Evolutionary conservation across 2,329 filamentous ascomycete genomes (phyloP).

Genomic region (Phaeomoniella chlamydospora): DNA sequence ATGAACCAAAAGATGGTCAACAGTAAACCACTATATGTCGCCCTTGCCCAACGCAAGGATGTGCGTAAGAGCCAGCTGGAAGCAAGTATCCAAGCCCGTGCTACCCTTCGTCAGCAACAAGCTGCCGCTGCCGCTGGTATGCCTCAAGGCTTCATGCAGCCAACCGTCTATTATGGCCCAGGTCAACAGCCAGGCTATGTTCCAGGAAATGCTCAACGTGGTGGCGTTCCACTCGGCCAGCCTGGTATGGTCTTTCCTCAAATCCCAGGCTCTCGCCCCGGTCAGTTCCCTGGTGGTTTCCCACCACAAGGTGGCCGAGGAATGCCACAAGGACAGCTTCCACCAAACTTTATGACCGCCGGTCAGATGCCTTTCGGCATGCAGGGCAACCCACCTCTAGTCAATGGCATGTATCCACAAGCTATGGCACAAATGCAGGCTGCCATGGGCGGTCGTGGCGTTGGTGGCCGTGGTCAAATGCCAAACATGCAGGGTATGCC

Average conservation of each 20-base stretch:
- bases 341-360: slow-evolving; percentile 70
- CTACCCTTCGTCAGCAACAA: slow-evolving; percentile 97
- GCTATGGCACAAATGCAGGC: slow-evolving; percentile 71
- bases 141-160: slow-evolving; percentile 70
- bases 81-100: slow-evolving; percentile 96
- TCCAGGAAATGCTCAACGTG: slow-evolving; percentile 37
- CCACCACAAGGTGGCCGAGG: slow-evolving; percentile 76
- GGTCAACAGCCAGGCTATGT: slow-evolving; percentile 44
- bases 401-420: slow-evolving; percentile 41
- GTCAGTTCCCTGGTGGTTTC: slow-evolving; percentile 71
- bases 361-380: slow-evolving; percentile 57
- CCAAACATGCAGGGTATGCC: slow-evolving; percentile 60
- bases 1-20: slow-evolving; percentile 99
- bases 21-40: slow-evolving; percentile 93
- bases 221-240: slow-evolving; percentile 47
- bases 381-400: slow-evolving; percentile 26
- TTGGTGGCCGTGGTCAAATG: slow-evolving; percentile 54
- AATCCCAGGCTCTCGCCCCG: slow-evolving; percentile 67
- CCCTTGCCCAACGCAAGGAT: slow-evolving; percentile 97
- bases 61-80: slow-evolving; percentile 98
- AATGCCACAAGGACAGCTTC: slow-evolving; percentile 65
- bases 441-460: slow-evolving; percentile 51
- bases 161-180: slow-evolving; percentile 82
- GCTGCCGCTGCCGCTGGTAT: slow-evolving; percentile 81
- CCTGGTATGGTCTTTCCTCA: slow-evolving; percentile 44